Evolutionary conservation across 2,329 filamentous ascomycete genomes (phyloP).

Genomic region (Colletotrichum tropicale): DNA sequence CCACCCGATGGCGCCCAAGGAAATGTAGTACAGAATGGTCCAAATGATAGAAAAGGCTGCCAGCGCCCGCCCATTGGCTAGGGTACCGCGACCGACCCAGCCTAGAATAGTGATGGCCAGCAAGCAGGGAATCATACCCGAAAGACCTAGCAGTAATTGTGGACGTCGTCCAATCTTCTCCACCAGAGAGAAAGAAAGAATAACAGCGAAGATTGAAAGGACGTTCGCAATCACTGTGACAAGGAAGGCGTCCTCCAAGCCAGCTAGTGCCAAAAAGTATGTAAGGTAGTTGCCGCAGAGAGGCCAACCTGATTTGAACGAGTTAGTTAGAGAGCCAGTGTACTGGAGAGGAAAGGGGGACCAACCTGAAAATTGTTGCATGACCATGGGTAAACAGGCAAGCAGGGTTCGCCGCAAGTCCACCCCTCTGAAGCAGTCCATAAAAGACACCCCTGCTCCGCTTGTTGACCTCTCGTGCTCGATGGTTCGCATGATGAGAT

Average conservation of each 20-base stretch:
- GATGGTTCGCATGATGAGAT: no score
- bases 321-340: no score
- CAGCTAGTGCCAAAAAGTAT: background rate
- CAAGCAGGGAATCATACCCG: background rate
- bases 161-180: background rate
- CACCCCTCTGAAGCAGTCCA: background rate
- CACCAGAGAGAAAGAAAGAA: no score
- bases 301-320: background rate
- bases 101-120: background rate
- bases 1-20: no score
- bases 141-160: background rate
- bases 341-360: no score
- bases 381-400: background rate
- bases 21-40: no score
- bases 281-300: slow-evolving; percentile 2
- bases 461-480: no score
- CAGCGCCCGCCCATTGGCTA: no score
- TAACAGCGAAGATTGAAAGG: no score
- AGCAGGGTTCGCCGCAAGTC: background rate
- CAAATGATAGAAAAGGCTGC: no score
- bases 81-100: background rate
- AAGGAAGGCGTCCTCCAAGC: background rate
- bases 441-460: no score
- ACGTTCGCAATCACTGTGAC: background rate
- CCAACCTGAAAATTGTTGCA: background rate